Evolutionary conservation across 106 monocot genomes (phyloP), one percentile per base, ranked within the genome.

Genomic region (Agapanthus africanus): DNA sequence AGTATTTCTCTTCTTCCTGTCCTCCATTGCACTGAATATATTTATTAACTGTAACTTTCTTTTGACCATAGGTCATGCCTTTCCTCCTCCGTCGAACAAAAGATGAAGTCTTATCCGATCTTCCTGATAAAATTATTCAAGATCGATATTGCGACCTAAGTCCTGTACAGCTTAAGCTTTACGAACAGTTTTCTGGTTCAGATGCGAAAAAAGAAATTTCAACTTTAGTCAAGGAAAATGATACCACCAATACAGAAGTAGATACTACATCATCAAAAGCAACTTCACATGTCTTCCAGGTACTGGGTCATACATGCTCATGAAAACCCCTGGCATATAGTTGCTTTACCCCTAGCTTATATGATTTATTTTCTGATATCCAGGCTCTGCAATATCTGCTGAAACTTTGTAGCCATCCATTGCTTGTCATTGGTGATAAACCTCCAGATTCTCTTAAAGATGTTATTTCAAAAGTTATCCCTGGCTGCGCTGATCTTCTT

Each of bases 81-180:
- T 97, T 97, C 63, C 83, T 97, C 64, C 86, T 97, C 26, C 91
- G 97, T 59, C 77, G 97, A 56, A 97, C 97, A 37, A 97, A 97
- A 74, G 86, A 89, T 80, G 91, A 97, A 66, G 97, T 97, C 68
- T 75, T 97, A 71, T 82, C 86, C 78, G 97, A 97, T 82, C 97
- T 97, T 73, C 97, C 97, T 10, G 97, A 88, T 63, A 97, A 97
- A 82, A 97, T 97, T 72, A 92, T 97, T 79, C 97, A 92, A 73
- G 97, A 97, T 32, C 81, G 97, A 86, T 97, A 87, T 65, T 97
- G 97, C 70, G 86, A 97, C 70, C 79, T 97, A 31, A 89, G 89
- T 71, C 82, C 84, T 54, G 60, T 92, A 32, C 97, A 97, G 71
- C 79, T 92, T 64, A 97, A 85, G 69, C 68, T 97, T 27, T 97